Evolutionary conservation across 1,139 yeast species (phyloP).

Genomic region (Arxiozyma telluris): DNA sequence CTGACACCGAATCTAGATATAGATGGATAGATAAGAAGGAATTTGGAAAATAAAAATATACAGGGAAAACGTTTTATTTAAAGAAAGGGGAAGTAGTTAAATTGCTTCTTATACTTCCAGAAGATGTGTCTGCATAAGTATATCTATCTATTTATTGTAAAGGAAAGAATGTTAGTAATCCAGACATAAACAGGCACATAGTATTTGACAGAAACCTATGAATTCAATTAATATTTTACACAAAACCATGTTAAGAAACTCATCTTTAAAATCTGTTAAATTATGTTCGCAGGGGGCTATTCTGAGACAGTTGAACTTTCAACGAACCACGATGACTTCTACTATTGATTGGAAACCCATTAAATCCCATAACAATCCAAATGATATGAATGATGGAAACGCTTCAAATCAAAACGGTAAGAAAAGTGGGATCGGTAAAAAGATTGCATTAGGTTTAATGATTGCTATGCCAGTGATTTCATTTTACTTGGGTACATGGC

Average conservation of each 20-base stretch:
- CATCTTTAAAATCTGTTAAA: background rate
- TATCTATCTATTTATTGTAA: too few species aligned
- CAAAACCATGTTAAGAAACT: background rate
- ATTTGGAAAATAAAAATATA: too few species aligned
- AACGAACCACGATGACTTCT: constrained; percentile 44
- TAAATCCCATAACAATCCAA: constrained; percentile 41
- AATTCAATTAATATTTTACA: background rate
- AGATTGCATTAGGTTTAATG: constrained; percentile 48
- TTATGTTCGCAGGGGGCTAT: background rate
- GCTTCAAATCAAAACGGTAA: constrained; percentile 24
- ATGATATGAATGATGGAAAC: constrained; percentile 25
- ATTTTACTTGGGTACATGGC: constrained; percentile 91
- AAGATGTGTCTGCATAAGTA: too few species aligned
- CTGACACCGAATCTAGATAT: too few species aligned
- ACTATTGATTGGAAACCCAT: constrained; percentile 81
- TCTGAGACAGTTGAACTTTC: background rate
- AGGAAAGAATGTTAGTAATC: too few species aligned
- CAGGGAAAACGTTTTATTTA: too few species aligned
- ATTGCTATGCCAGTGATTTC: constrained; percentile 83
- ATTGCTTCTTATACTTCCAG: too few species aligned
- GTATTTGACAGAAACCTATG: background rate
- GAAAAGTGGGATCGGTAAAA: constrained; percentile 34
- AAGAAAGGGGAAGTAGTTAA: too few species aligned
- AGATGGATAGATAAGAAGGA: too few species aligned
- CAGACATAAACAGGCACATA: too few species aligned